Base-by-base conservation (phyloP, 2,329 filamentous ascomycete species). In the Raffaelea deltoideospora region DNA sequence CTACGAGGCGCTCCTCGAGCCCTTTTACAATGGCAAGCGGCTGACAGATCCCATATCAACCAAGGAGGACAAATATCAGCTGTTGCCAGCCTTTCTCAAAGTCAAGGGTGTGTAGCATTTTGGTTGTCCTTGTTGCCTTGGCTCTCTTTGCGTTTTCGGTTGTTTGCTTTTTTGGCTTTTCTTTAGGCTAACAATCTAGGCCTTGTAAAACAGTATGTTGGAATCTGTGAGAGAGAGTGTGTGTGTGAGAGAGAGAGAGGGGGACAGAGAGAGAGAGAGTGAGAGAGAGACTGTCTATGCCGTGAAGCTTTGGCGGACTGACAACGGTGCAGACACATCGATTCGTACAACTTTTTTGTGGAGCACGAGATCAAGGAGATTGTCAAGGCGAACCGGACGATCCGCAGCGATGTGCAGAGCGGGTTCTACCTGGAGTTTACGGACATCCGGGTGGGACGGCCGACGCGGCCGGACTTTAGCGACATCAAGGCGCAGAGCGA, bases 281-380 rank as follows among this genome's bases (percentile, higher is more conserved):
- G 22, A 17, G 10, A 32, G 7, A 14, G 10, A 14, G 18, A 37
- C 14, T n/a, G n/a, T n/a, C n/a, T n/a, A n/a, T n/a, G n/a, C n/a
- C n/a, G n/a, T n/a, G n/a, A n/a, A n/a, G n/a, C n/a, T n/a, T n/a
- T n/a, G n/a, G n/a, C n/a, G 33, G 14, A 34, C 17, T 22, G 10
- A n/a, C 21, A 6, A 10, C n/a, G n/a, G n/a, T n/a, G 7, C n/a
- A 68, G 67, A 49, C 87, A 95, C 57, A 88, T 94, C 53, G 92
- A 98, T 63, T 96, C 90, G 19, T 98, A 92, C 68, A 95, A 98
- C 61, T 94, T 90, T 61, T 96, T 98, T 50, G 81, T 95, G 47
- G 85, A 98, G 48, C 81, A 92, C 39, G 87, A 96, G 54, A 77
- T 98, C 56, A 94, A 94, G 61, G 87, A 95, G 50, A 98, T 98